These are phyloP conservation scores for Trichoderma atrobrunneum DNA, from an alignment of 2,329 filamentous ascomycete genomes.

Conservation along the genomic window DNA sequence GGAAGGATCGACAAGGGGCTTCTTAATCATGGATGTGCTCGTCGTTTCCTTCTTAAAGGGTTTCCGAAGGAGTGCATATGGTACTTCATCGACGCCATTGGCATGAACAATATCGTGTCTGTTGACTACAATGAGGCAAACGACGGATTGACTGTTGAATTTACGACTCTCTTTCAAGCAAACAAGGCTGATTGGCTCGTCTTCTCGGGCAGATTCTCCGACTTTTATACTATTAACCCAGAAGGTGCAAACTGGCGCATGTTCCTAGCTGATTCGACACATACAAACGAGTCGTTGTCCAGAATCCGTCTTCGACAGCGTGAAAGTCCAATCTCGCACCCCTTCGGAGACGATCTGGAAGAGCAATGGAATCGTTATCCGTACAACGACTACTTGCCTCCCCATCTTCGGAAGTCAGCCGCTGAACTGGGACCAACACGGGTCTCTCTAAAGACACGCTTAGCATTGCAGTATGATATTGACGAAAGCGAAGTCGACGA, in stretches of 20 bases:
- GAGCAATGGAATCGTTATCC: constrained; percentile 8
- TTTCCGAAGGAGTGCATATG: constrained; percentile 26
- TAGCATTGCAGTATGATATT: constrained; percentile 19
- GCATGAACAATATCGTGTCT: constrained; percentile 12
- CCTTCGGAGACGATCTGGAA: background rate
- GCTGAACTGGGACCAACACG: background rate
- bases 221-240: background rate
- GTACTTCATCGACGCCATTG: constrained; percentile 23
- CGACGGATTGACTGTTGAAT: constrained; percentile 23
- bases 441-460: background rate
- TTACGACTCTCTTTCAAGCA: constrained; percentile 22
- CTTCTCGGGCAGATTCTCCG: background rate
- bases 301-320: no score
- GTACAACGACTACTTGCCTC: constrained; percentile 13
- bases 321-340: background rate
- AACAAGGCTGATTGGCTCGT: background rate
- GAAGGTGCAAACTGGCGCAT: background rate
- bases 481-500: constrained; percentile 17
- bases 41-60: constrained; percentile 19
- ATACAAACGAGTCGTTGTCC: background rate
- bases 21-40: background rate
- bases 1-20: background rate
- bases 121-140: background rate
- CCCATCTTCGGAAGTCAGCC: background rate
- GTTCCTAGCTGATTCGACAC: background rate